A percentile compares a stretch with the other conserved stretches of the same genome.
phyloP scores from a whole-genome alignment of 2,329 filamentous ascomycete genomes.

The Penicillium brasilianum region DNA sequence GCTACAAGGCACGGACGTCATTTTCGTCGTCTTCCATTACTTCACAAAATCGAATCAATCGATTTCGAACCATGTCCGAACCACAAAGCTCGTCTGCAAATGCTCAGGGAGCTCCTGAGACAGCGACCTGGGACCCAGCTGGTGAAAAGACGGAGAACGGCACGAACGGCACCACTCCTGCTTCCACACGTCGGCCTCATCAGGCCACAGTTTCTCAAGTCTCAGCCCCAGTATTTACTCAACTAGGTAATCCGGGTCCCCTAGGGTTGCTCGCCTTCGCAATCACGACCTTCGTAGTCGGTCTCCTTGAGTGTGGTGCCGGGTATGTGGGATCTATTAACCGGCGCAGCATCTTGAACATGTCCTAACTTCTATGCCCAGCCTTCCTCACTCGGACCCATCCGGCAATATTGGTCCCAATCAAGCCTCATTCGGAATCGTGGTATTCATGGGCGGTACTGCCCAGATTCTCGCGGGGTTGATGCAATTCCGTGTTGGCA shows the following conservation, averaged over 20 bases:
- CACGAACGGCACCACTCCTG: neutral
- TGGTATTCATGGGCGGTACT: conserved; percentile 37
- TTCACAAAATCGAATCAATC: neutral
- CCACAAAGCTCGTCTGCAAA: neutral
- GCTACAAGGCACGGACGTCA: neutral
- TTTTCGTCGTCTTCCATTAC: too few species aligned
- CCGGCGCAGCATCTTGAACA: neutral
- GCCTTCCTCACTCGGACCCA: conserved; percentile 33
- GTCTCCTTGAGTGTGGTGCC: conserved; percentile 53
- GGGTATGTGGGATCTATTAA: conserved; percentile 43
- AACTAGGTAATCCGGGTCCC: conserved; percentile 65
- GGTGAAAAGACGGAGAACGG: neutral
- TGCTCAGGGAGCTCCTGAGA: neutral
- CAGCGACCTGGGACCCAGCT: neutral
- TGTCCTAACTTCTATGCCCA: conserved; percentile 1
- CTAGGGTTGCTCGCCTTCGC: conserved; percentile 68
- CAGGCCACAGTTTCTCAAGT: conserved; percentile 23
- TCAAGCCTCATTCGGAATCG: conserved; percentile 34
- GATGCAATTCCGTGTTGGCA: conserved; percentile 59
- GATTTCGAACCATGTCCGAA: neutral
- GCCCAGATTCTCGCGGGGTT: conserved; percentile 35
- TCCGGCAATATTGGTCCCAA: conserved; percentile 29
- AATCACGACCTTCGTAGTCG: conserved; percentile 67
- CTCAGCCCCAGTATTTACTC: conserved; percentile 33
- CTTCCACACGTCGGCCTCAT: neutral